These are phyloP conservation scores for Colletotrichum cordylinicola DNA, from an alignment of 2,329 filamentous ascomycete genomes.

Conservation along the genomic window DNA sequence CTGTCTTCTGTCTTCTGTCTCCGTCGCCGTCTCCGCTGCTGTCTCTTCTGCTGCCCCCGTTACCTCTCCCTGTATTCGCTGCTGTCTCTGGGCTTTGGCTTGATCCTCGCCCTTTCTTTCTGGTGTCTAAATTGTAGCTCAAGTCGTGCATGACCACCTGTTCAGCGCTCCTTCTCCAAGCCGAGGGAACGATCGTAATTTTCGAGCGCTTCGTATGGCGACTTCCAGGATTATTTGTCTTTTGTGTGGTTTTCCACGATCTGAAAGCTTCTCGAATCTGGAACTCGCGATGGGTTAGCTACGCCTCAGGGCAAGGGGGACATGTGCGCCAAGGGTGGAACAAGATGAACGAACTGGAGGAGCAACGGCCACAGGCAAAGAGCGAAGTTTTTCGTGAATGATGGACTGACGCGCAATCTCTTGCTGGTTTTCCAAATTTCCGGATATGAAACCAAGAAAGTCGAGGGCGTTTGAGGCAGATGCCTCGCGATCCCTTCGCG, in stretches of 20 bases:
- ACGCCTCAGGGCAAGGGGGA: neutral
- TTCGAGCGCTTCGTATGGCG: neutral
- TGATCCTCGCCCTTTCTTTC: neutral
- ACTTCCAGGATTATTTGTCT: neutral
- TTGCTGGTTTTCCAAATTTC: neutral
- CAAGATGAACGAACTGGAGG: neutral
- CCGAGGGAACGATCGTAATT: neutral
- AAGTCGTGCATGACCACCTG: neutral
- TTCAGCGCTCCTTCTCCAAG: neutral
- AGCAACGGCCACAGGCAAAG: neutral
- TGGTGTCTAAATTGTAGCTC: neutral
- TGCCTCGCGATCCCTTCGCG: neutral
- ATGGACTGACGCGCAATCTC: rapidly evolving
- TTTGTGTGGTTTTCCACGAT: neutral
- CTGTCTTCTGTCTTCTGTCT: neutral
- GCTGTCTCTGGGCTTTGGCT: neutral
- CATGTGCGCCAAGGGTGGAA: neutral
- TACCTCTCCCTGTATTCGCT: too few relatives aligned
- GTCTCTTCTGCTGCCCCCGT: neutral
- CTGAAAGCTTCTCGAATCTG: neutral
- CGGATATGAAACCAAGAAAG: neutral
- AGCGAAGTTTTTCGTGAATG: neutral
- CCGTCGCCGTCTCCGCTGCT: neutral
- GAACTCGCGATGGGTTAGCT: neutral
- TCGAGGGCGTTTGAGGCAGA: neutral